These are phyloP conservation scores for Apiospora aurea DNA, from an alignment of 2,329 filamentous ascomycete genomes.

Conservation along the genomic window DNA sequence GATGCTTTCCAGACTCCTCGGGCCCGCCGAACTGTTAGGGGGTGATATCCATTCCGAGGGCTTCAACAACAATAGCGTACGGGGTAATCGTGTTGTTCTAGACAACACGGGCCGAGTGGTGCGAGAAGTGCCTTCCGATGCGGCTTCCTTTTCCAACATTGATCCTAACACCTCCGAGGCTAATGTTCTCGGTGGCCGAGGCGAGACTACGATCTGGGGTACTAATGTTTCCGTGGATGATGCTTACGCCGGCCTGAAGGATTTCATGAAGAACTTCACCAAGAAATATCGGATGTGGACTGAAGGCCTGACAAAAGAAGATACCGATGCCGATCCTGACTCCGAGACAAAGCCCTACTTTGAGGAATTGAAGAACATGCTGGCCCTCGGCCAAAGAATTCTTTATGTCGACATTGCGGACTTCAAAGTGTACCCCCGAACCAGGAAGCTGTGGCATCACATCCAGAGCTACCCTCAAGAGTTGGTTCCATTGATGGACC, in stretches of 20 bases:
- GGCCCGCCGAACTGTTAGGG: constrained; percentile 66
- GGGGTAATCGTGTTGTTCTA: constrained; percentile 62
- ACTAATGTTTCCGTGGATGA: constrained; percentile 95
- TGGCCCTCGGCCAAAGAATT: constrained; percentile 81
- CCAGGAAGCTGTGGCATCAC: constrained; percentile 94
- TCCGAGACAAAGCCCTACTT: constrained; percentile 84
- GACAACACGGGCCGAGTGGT: constrained; percentile 66
- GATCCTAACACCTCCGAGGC: constrained; percentile 92
- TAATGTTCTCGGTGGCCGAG: constrained; percentile 81
- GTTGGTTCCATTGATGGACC: constrained; percentile 96
- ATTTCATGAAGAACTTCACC: constrained; percentile 91
- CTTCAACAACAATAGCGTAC: constrained; percentile 61
- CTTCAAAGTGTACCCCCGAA: constrained; percentile 90
- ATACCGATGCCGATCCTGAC: constrained; percentile 72
- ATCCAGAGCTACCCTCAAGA: constrained; percentile 93
- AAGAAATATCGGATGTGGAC: constrained; percentile 93
- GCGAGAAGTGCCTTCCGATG: constrained; percentile 65
- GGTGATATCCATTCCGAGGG: constrained; percentile 89
- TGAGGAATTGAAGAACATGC: constrained; percentile 87
- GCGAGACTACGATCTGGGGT: constrained; percentile 90
- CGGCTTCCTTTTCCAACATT: constrained; percentile 65
- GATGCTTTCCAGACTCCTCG: constrained; percentile 63
- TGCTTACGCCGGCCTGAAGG: constrained; percentile 85
- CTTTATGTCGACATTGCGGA: constrained; percentile 91
- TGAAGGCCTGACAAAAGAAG: constrained; percentile 81